Base-by-base conservation (phyloP, 2,329 filamentous ascomycete genomes). In the Beauveria caledonica region DNA sequence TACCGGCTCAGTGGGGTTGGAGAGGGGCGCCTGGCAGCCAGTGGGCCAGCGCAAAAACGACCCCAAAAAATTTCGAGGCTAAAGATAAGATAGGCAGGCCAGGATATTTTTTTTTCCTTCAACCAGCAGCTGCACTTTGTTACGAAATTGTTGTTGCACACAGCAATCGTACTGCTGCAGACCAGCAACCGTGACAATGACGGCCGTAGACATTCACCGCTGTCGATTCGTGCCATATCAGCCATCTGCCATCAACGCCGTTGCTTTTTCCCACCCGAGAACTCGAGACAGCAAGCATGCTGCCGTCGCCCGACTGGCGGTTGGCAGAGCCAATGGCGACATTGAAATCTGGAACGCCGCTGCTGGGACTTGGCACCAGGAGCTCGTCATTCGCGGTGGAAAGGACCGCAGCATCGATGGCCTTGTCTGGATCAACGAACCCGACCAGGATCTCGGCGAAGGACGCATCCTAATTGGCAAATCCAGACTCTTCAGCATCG, bases 291-390 rank as follows among this genome's bases (percentile, higher is more conserved):
- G 76, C 64, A 76, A 70, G 73, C 71, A 78, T 71, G 67, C 81
- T 74, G 67, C 79, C 81, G 23, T 83, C 80, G 63, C 85, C 81
- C 86, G 92, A 66, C 83, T 97, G 59, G 94, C 94, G 2, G 84
- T 99, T 68, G 94, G 94, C 62, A 87, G 94, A 66, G 89, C 90
- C 62, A 97, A 97, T 72, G 94, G 94, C 67, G 90, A 96, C 70
- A 94, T 99, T 67, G 94, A 99, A 76, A 92, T 99, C 65, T 99
- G 94, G 94, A 96, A 96, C 73, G 92, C 93, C 3, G 77, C 86
- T 58, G 84, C 84, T 64, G 90, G 90, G 17, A 78, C 81, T 63
- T 99, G 94, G 94, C 83, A 91, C 64, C 94, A 97, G 72, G 94
- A 99, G 77, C 86, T 86, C 44, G 86, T 92, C 63, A 87, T 97